Base-by-base conservation (phyloP, 495 filamentous ascomycete species). In the Ascobolus immersus region DNA sequence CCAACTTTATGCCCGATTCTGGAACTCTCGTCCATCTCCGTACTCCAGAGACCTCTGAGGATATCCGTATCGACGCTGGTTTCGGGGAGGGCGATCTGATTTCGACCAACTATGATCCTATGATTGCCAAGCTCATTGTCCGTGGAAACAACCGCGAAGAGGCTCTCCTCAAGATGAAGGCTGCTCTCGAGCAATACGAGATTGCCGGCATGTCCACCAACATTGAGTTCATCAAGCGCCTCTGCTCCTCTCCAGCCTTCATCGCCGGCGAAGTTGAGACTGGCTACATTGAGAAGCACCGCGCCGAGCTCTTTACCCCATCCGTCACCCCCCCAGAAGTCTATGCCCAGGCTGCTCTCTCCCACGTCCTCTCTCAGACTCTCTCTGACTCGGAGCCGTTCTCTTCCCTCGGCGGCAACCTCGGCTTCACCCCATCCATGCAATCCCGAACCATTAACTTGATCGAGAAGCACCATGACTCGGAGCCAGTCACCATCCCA, bases 71-170 rank as follows among this genome's bases (percentile, higher is more conserved):
- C 36, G 86, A 99, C 46, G 75, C 80, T 5, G 89, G 89, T 0
- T 94, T 94, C 45, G 64, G 79, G 9, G 61, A 75, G 40, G 89
- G 89, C 12, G 84, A 94, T 47, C 75, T 82, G 39, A 71, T 99
- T 1, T 89, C 81, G 0, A 74, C 81, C n/a, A 71, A 86, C 34
- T 99, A 94, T 52, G 86, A 99, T 43, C 84, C 86, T 4, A 94
- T 99, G 86, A 93, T 99, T 39, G 74, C 89, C 26, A 99, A 99
- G 51, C 61, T 99, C 35, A 94, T 99, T 39, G 81, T 93, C n/a
- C 62, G 69, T 17, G 89, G 77, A 12, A 61, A 60, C 26, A 69
- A 71, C 35, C 65, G 86, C 19, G 65, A 76, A 49, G 73, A 73
- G 13, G 79, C 86, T 12, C 68, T 94, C 35, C 68, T 75, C 39